Conservation (phyloP, 2,329 filamentous ascomycete genomes). For the Fusarium nisikadoi region DNA sequence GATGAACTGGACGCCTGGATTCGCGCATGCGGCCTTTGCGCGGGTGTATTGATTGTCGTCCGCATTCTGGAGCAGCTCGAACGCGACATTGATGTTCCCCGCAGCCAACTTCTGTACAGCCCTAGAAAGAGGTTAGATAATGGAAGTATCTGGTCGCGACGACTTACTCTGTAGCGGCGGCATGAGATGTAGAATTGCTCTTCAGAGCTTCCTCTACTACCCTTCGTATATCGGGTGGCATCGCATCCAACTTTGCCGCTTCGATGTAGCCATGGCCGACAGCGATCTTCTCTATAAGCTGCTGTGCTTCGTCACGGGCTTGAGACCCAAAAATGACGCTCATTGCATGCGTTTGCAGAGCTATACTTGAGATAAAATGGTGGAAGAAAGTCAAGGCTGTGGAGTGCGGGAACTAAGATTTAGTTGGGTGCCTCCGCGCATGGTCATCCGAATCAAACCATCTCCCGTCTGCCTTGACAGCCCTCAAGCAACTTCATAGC, state of each 20-base stretch:
- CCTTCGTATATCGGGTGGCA: background rate
- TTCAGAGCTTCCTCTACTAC: background rate
- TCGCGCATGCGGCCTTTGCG: background rate
- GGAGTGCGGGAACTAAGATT: background rate
- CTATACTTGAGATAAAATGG: background rate
- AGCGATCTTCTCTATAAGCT: background rate
- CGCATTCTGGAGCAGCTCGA: background rate
- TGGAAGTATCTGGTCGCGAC: accelerated
- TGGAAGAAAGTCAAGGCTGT: background rate
- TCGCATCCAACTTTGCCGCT: background rate
- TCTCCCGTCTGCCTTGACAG: background rate
- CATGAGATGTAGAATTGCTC: background rate
- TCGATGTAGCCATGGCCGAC: background rate
- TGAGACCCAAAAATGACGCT: background rate
- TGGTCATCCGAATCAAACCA: background rate
- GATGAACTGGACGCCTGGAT: background rate
- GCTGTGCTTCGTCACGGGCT: background rate
- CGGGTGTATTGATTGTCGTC: background rate
- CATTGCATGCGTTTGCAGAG: background rate
- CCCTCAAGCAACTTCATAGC: background rate
- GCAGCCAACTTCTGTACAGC: background rate
- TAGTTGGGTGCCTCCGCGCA: background rate
- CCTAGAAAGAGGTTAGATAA: background rate
- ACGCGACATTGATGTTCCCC: background rate
- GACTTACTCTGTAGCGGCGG: background rate